Conservation (phyloP, 1,284 basidiomycete species). For the Sporisorium graminicola region DNA sequence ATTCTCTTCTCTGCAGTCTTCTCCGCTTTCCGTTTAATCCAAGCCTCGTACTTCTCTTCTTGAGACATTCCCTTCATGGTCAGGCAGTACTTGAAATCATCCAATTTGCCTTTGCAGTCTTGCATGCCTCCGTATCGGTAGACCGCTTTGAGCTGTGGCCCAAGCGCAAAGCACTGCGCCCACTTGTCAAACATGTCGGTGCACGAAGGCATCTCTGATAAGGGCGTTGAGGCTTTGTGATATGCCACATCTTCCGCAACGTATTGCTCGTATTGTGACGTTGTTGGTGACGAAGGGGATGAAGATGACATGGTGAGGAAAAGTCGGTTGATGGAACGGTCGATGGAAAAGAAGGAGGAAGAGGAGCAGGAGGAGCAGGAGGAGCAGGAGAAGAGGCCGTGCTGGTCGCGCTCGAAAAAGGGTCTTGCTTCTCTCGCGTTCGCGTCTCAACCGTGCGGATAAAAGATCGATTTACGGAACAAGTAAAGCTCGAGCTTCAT, state of each 20-base stretch:
- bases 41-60: slow-evolving; percentile 82
- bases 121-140: slow-evolving; percentile 87
- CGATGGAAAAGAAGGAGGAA: slow-evolving; percentile 2
- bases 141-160: slow-evolving; percentile 83
- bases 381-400: background rate
- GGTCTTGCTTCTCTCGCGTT: slow-evolving; percentile 16
- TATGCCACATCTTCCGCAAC: slow-evolving; percentile 58
- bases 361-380: background rate
- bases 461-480: background rate
- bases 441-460: slow-evolving; percentile 8
- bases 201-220: slow-evolving; percentile 59
- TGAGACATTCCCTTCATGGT: slow-evolving; percentile 82
- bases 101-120: slow-evolving; percentile 82
- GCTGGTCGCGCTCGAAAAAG: slow-evolving; percentile 4
- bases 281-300: slow-evolving; percentile 4
- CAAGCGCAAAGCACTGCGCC: slow-evolving; percentile 73
- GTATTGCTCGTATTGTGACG: slow-evolving; percentile 25
- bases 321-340: background rate
- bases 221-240: slow-evolving; percentile 58
- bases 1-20: slow-evolving; percentile 84
- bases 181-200: slow-evolving; percentile 65
- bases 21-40: slow-evolving; percentile 87
- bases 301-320: slow-evolving; percentile 10
- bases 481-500: background rate
- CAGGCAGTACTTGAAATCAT: slow-evolving; percentile 97